Base-by-base conservation (phyloP, 768 basidiomycete genomes). In the Leccinellum albellum region DNA sequence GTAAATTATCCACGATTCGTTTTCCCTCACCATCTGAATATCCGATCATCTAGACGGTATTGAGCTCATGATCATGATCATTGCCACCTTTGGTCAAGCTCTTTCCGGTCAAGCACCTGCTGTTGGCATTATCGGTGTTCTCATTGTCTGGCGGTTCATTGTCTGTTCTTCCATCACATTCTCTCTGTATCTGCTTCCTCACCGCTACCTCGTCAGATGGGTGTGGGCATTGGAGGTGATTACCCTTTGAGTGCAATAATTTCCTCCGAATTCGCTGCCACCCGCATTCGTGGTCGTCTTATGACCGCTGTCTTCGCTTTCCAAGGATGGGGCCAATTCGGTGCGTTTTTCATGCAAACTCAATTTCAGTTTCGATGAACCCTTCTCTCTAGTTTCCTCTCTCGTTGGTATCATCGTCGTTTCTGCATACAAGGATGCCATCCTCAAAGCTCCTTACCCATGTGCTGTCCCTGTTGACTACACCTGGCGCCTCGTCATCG, bases 241-340 rank as follows among this genome's bases (percentile, higher is more conserved):
- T 94, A 95, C 68, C 93, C 93, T 6, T 70, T 94, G 0, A 84
- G 82, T 51, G 88, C 93, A 17, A 87, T 92, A 65, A 94, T 95
- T 65, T 86, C 92, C 3, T 92, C 89, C 31, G 93, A 96, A 67
- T 96, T 94, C 63, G 87, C 93, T 1, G 79, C 89, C 1, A 88
- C 86, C 17, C 81, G 81, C 44, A 83, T 78, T 48, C 84, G 93
- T 62, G 93, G 93, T 47, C 80, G 92, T 23, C 84, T 96, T 72
- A 94, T 96, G 91, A 87, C 88, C 1, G 89, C 88, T 7, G 91
- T 94, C 0, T 95, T 94, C 61, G 86, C 93, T 0, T 74, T 80
- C 50, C 93, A 95, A 62, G 93, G 93, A 23, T 95, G 89, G 87
- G 93, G 93, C 50, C 86, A 93, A 72, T 82, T 93, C 61, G 62